phyloP scores from a whole-genome alignment of 129 eudicot species.

The Calendula officinalis region DNA sequence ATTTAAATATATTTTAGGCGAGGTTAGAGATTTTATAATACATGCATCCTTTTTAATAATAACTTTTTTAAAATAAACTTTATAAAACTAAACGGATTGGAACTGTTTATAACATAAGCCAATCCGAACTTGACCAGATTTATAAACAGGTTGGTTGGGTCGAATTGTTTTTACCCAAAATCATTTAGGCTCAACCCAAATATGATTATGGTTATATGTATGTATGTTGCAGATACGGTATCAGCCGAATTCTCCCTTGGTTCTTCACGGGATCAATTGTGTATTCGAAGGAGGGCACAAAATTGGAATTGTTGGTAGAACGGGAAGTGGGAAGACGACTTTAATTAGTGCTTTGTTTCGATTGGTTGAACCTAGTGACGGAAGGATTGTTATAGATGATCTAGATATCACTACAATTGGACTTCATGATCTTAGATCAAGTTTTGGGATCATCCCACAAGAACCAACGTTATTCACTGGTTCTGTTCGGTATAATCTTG shows the following conservation, averaged over 20 bases:
- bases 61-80: too few species aligned
- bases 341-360: conserved; percentile 61
- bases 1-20: too few species aligned
- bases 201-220: too few species aligned
- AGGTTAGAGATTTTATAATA: too few species aligned
- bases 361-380: conserved; percentile 59
- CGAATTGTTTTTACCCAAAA: too few species aligned
- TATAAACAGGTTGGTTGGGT: not conserved
- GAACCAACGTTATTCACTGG: conserved; percentile 64
- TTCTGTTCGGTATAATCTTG: conserved; percentile 56
- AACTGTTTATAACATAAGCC: too few species aligned
- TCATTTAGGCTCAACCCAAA: too few species aligned
- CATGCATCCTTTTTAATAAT: too few species aligned
- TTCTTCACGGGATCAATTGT: conserved; percentile 56
- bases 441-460: conserved; percentile 57
- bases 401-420: conserved; percentile 53
- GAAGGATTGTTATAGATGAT: conserved; percentile 53
- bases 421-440: conserved; percentile 62
- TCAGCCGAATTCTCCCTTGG: conserved; percentile 45
- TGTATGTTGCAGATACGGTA: conserved; percentile 49
- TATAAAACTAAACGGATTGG: too few species aligned
- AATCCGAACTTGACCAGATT: too few species aligned
- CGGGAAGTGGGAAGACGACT: conserved; percentile 78
- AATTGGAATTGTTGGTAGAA: conserved; percentile 32
- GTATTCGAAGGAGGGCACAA: conserved; percentile 58